These are phyloP conservation scores for Letharia lupina DNA, from an alignment of 495 filamentous ascomycete species.

Conservation along the genomic window DNA sequence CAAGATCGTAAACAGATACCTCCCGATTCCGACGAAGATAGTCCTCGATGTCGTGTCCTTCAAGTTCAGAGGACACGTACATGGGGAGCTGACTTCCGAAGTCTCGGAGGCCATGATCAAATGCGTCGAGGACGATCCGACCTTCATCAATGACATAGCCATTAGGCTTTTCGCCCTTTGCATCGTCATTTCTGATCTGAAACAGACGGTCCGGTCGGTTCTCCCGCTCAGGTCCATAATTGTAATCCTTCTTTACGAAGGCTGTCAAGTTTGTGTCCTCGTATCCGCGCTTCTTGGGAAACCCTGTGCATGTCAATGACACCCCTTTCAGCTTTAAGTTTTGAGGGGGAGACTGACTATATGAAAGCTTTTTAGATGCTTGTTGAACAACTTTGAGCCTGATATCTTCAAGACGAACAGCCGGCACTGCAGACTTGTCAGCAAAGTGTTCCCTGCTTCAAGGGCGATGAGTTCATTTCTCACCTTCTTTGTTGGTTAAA, in stretches of 20 bases:
- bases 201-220: background rate
- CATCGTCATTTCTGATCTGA: background rate
- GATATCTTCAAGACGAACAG: background rate
- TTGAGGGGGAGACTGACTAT: background rate
- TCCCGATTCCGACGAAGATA: slow-evolving; percentile 8
- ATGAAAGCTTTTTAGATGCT: background rate
- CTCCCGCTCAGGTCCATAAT: background rate
- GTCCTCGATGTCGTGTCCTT: slow-evolving; percentile 9
- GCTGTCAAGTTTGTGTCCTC: background rate
- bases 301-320: background rate
- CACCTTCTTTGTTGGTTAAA: background rate
- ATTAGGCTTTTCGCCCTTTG: background rate
- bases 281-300: background rate
- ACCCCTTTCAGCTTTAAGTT: no score
- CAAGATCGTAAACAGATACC: background rate
- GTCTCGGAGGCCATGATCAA: slow-evolving; percentile 4
- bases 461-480: background rate
- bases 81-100: slow-evolving; percentile 2
- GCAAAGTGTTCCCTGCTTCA: background rate
- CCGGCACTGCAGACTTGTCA: background rate
- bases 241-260: slow-evolving; percentile 6
- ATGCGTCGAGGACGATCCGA: slow-evolving; percentile 4
- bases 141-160: slow-evolving; percentile 1
- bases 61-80: slow-evolving; percentile 6
- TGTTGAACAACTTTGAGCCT: background rate